Evolutionary conservation across 345 rosid genomes (phyloP), one percentile per base, ranked within the genome.

Genomic region (Mallotus nudiflorus): DNA sequence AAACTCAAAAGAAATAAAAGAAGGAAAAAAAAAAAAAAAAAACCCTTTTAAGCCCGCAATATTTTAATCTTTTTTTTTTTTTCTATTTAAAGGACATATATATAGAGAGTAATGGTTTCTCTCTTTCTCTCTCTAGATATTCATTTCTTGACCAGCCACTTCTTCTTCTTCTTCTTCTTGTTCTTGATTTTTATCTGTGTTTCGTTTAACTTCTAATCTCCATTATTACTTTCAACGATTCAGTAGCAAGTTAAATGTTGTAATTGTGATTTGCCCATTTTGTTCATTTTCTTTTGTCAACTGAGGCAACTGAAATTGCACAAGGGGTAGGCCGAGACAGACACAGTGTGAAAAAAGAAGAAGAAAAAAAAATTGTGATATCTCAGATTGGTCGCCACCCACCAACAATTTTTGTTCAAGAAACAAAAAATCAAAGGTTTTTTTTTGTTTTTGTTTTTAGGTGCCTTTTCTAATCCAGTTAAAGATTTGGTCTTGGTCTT

Each of bases 311-410:
- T 61, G n/a, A 27, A 7, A 52, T 27, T 40, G 4, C 9, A 19
- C 16, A 48, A 28, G 48, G 68, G 48, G 68, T 64, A 64, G 68
- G 68, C 45, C 63, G 68, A 16, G 51, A 52, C 18, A 63, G 50
- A 61, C 8, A 58, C 65, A 20, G 56, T 22, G 58, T 15, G 39
- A 39, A 66, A 37, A 56, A 69, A 51, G 44, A 55, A 19, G 78
- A 33, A 58, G 58, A 16, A n/a, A n/a, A n/a, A n/a, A n/a, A n/a
- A n/a, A n/a, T n/a, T n/a, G 54, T 44, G 39, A 46, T 29, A 18
- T n/a, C n/a, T n/a, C 53, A 60, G 62, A 71, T 35, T 66, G 76
- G 76, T 65, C 33, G 48, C 58, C 76, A 35, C 48, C 58, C 76
- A 35, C 48, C 66, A 66, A 56, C 46, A 42, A 42, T 8, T 42